Conservation (phyloP, 208 protist genomes). For the Wallacemonas sp. region DNA sequence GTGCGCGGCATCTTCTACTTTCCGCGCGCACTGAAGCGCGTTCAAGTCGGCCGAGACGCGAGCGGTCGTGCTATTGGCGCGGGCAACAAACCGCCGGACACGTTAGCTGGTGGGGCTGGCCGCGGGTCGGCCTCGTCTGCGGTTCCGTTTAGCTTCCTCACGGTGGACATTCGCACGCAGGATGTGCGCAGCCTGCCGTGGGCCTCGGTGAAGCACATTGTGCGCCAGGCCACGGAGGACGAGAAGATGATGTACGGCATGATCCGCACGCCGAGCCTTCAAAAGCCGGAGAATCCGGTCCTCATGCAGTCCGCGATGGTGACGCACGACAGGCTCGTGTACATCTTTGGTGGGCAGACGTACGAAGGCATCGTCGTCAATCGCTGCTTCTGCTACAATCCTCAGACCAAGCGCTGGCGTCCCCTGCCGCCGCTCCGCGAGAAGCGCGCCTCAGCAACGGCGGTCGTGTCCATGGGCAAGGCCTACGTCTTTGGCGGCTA, state of each 20-base stretch:
- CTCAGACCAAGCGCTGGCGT: conserved; percentile 34
- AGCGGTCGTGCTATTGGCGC: background rate
- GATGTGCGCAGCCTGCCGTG: conserved; percentile 50
- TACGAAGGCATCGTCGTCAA: conserved; percentile 47
- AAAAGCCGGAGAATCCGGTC: conserved; percentile 31
- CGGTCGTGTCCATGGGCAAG: conserved; percentile 22
- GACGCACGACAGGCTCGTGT: conserved; percentile 38
- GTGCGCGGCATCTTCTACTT: conserved; percentile 52
- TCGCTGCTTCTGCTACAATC: conserved; percentile 44
- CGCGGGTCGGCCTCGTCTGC: background rate
- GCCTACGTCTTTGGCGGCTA: conserved; percentile 61
- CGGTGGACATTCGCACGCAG: conserved; percentile 57
- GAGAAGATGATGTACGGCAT: conserved; percentile 36
- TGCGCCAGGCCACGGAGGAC: conserved; percentile 32
- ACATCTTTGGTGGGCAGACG: conserved; percentile 50
- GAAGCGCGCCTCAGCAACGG: conserved; percentile 35
- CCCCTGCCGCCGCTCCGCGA: conserved; percentile 35
- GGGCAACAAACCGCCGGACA: background rate
- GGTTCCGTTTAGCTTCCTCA: conserved; percentile 46
- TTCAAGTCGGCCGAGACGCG: conserved; percentile 25
- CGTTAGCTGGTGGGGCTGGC: background rate
- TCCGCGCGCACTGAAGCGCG: conserved; percentile 45
- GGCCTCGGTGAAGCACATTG: conserved; percentile 29
- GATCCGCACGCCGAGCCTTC: conserved; percentile 37
- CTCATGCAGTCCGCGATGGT: conserved; percentile 43